Base-by-base conservation (phyloP, 75 land plant genomes). In the Sequoiadendron giganteum region DNA sequence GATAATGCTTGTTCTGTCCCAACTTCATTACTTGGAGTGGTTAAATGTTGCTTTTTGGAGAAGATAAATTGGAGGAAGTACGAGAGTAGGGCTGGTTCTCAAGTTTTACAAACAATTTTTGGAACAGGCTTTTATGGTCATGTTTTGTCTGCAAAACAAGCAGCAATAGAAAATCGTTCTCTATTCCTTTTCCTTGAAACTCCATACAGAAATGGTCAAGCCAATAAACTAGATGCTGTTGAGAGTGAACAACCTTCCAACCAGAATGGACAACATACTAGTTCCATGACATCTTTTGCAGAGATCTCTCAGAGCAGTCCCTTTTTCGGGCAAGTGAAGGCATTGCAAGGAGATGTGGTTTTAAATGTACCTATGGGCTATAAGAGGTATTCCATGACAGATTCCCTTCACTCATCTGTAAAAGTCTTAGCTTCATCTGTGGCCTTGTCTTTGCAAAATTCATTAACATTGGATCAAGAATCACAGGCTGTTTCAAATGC, bases 51-150 rank as follows among this genome's bases (percentile, higher is more conserved):
- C 86, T 93, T 97, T 86, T 1, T 90, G 14, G 89, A 94, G 72
- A 94, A 93, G 86, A 77, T 90, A 40, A 87, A 89, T 42, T 88
- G 83, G 84, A 91, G 88, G 42, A 83, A 85, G 72, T 97, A 93
- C 87, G 94, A 93, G 81, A 93, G 87, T 79, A 34, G 91, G 52
- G 99, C 99, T 75, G 94, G 95, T 55, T 86, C 85, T 30, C 89
- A 93, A 79, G 90, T 95, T 75, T 79, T 93, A 85, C 87, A 83
- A 42, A 93, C 92, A 45, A 90, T 97, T 80, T 97, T 97, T 91
- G 99, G 99, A 68, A 89, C 95, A 80, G 88, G 94, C 43, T 94
- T 92, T 90, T 90, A 92, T 88, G 96, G 97, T 3, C 94, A 95
- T 90, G 90, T 92, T 11, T 83, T 96, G 78, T 92, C 93, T 68